phyloP scores from a whole-genome alignment of 768 basidiomycete genomes.

The Suillus lakei region DNA sequence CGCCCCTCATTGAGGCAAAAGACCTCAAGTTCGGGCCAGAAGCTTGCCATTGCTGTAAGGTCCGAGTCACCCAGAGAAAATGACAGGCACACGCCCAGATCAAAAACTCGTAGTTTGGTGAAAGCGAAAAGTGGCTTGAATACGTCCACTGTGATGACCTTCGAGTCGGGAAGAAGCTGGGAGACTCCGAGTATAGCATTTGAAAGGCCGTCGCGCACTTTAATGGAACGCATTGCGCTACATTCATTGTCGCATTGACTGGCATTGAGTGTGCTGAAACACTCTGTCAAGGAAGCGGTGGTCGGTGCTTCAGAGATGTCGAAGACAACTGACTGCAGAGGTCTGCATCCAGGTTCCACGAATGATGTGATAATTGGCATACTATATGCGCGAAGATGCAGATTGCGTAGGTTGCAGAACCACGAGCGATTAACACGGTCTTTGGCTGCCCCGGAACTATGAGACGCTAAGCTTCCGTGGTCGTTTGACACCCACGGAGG shows the following conservation, averaged over 20 bases:
- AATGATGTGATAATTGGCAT: not conserved
- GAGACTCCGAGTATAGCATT: not conserved
- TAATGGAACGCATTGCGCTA: not conserved
- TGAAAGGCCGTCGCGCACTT: not conserved
- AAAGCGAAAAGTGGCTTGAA: slow-evolving; percentile 8
- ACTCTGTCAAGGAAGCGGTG: not conserved
- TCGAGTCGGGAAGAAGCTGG: slow-evolving; percentile 1
- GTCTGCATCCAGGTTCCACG: not conserved
- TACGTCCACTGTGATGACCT: not conserved
- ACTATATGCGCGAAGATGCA: slow-evolving; percentile 7
- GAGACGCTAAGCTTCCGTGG: not conserved
- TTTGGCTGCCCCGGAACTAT: not conserved
- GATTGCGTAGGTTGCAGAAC: not conserved
- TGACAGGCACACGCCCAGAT: slow-evolving; percentile 8
- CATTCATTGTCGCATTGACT: not conserved
- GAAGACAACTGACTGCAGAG: slow-evolving; percentile 5
- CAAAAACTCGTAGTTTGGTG: slow-evolving; percentile 3
- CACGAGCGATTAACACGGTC: not conserved
- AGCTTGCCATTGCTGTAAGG: slow-evolving; percentile 3
- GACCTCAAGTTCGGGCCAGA: slow-evolving; percentile 9
- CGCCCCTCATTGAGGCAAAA: slow-evolving; percentile 3
- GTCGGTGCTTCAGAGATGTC: slow-evolving; percentile 6
- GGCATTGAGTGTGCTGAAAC: not conserved
- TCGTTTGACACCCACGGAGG: slow-evolving; percentile 1
- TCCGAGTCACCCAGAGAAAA: slow-evolving; percentile 4